Evolutionary conservation across 2,329 filamentous ascomycete genomes (phyloP).

Genomic region (Scedosporium aurantiacum): DNA sequence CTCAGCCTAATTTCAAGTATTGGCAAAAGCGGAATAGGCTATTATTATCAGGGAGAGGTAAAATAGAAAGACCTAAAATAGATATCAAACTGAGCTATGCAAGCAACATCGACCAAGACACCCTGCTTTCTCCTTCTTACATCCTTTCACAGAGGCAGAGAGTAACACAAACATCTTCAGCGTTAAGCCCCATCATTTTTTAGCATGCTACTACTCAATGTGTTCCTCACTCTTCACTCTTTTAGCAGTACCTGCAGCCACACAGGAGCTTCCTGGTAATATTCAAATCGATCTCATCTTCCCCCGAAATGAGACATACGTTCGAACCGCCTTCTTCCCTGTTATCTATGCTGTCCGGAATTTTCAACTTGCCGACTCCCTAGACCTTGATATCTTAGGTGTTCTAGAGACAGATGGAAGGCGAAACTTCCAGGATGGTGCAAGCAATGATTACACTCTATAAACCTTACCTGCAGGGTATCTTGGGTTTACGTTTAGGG

Average conservation of each 20-base stretch:
- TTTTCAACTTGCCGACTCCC: not conserved
- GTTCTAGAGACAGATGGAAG: too few species aligned
- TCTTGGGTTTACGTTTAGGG: not conserved
- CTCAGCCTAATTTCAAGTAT: too few species aligned
- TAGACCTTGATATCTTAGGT: not conserved
- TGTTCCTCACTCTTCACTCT: not conserved
- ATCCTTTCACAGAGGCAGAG: not conserved
- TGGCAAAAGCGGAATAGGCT: too few species aligned
- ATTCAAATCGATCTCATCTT: not conserved
- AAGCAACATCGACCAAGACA: too few species aligned
- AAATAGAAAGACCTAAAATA: too few species aligned
- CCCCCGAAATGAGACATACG: not conserved
- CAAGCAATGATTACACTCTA: not conserved
- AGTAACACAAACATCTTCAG: not conserved
- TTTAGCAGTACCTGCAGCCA: not conserved
- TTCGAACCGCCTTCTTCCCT: not conserved
- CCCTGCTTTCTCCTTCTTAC: too few species aligned
- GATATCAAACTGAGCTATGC: too few species aligned
- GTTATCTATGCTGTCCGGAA: not conserved
- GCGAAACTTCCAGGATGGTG: too few species aligned
- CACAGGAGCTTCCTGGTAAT: not conserved
- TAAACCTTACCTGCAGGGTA: not conserved
- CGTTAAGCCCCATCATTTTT: not conserved
- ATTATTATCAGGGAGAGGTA: too few species aligned
- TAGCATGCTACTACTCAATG: not conserved